Percentiles rank a stretch among this genome's conserved stretches.
phyloP scores from a whole-genome alignment of 495 filamentous ascomycete genomes.

The Aspergillus panamensis region DNA sequence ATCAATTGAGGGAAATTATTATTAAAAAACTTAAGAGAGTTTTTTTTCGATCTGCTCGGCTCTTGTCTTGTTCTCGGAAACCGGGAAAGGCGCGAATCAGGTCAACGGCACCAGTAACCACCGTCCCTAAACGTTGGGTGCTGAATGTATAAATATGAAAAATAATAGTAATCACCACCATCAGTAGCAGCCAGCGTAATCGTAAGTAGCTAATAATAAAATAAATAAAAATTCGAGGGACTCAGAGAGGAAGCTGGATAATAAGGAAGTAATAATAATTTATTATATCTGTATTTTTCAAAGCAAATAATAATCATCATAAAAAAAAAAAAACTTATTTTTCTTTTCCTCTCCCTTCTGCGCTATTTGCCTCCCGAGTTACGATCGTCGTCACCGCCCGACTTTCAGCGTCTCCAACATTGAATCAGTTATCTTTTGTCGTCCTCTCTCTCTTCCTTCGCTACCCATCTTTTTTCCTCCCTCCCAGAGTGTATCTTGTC shows the following conservation, averaged over 20 bases:
- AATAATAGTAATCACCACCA: conserved; percentile 9
- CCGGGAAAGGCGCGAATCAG: conserved; percentile 26
- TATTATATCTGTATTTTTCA: no score
- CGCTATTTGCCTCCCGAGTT: conserved; percentile 35
- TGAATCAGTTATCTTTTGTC: conserved; percentile 12
- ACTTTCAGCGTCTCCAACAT: conserved; percentile 21
- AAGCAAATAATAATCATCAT: conserved; percentile 7
- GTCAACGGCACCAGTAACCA: conserved; percentile 18
- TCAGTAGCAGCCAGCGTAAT: conserved; percentile 1
- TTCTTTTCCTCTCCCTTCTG: conserved; percentile 12
- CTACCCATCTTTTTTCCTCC: conserved; percentile 13
- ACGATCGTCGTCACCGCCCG: conserved; percentile 32
- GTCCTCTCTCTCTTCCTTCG: conserved; percentile 18
- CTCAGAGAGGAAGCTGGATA: background rate
- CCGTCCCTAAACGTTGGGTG: conserved; percentile 21
- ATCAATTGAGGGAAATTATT: background rate
- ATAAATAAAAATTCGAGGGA: conserved; percentile 1
- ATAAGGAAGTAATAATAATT: conserved; percentile 10
- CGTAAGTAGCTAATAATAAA: conserved; percentile 7
- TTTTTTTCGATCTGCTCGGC: conserved; percentile 15
- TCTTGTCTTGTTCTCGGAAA: conserved; percentile 23
- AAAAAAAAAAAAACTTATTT: conserved; percentile 4
- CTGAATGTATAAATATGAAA: background rate
- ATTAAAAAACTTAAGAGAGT: conserved; percentile 2
- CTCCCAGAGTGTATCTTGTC: background rate